Conservation (phyloP, 768 basidiomycete genomes). For the Crassisporium funariophilum region DNA sequence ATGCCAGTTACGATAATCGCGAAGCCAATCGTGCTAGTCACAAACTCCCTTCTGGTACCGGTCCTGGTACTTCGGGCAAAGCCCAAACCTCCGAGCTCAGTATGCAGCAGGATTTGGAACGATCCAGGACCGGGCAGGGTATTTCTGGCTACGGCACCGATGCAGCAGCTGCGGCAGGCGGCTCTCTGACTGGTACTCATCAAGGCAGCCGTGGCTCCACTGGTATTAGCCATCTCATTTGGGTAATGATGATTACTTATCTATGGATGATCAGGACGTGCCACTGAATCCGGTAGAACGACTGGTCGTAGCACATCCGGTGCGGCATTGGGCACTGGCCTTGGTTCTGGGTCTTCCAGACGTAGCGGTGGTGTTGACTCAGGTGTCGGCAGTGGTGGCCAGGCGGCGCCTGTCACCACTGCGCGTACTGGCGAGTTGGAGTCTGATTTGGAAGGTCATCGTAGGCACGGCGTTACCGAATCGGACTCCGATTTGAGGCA, state of each 20-base stretch:
- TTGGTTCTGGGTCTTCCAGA: background rate
- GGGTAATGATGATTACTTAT: background rate
- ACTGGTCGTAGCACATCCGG: background rate
- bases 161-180: conserved; percentile 21
- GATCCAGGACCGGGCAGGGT: conserved; percentile 3
- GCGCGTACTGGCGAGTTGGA: background rate
- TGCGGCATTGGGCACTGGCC: background rate
- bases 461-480: background rate
- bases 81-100: conserved; percentile 1
- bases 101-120: conserved; percentile 9
- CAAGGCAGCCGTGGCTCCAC: conserved; percentile 1
- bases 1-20: background rate
- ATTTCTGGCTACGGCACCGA: conserved; percentile 22
- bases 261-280: background rate
- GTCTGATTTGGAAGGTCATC: background rate
- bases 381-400: background rate
- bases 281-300: background rate
- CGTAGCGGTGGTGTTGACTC: background rate
- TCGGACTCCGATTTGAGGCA: background rate
- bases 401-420: background rate
- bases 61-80: conserved; percentile 20
- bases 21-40: background rate
- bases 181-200: conserved; percentile 16
- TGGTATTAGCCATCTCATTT: background rate
- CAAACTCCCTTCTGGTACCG: conserved; percentile 24